phyloP scores from a whole-genome alignment of 768 basidiomycete species.

The Lactarius hatsudake region DNA sequence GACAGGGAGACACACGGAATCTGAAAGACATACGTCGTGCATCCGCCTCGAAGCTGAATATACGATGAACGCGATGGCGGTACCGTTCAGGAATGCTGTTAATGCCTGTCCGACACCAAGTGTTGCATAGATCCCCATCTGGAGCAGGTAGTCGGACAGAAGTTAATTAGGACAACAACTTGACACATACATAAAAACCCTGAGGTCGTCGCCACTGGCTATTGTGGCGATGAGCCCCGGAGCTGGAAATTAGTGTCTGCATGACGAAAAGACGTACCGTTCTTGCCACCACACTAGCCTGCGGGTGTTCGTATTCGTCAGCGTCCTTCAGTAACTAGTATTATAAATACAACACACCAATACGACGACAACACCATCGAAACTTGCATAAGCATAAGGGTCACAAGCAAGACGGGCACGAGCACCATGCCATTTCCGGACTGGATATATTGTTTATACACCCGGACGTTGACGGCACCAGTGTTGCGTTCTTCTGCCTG shows the following conservation, averaged over 20 bases:
- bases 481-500: conserved; percentile 80
- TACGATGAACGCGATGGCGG: conserved; percentile 60
- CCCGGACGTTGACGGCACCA: conserved; percentile 57
- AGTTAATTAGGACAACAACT: not conserved
- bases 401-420: conserved; percentile 62
- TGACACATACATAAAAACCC: conserved; percentile 67
- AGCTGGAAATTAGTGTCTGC: conserved; percentile 2
- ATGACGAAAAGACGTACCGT: conserved; percentile 36
- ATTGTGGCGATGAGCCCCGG: conserved; percentile 18
- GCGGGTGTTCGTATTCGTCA: not conserved
- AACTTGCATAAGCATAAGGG: conserved; percentile 65
- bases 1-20: not conserved
- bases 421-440: conserved; percentile 68
- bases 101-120: conserved; percentile 72
- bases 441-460: conserved; percentile 61
- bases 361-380: conserved; percentile 72
- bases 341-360: conserved; percentile 48
- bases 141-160: conserved; percentile 5
- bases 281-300: conserved; percentile 90
- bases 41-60: conserved; percentile 74
- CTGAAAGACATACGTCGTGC: conserved; percentile 46
- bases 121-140: conserved; percentile 82
- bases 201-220: conserved; percentile 57
- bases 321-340: conserved; percentile 4
- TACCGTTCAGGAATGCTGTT: conserved; percentile 64